These are phyloP conservation scores for Cinnamomum micranthum DNA, from an alignment of 164 flowering plant species.

Conservation along the genomic window DNA sequence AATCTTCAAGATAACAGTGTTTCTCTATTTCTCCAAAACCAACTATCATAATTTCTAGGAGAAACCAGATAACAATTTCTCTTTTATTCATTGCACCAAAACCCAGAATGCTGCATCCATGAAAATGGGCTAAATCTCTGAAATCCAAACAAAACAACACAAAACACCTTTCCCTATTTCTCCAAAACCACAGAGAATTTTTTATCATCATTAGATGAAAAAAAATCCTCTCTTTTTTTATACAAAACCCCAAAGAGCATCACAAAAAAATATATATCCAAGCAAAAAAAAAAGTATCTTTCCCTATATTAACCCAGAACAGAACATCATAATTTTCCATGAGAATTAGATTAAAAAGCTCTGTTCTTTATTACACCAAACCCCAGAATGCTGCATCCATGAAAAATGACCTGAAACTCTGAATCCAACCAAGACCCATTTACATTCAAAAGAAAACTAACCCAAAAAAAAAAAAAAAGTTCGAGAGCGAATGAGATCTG, in stretches of 20 bases:
- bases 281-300: background rate
- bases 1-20: background rate
- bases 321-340: too few species aligned
- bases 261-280: background rate
- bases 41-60: background rate
- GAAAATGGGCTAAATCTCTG: slow-evolving; percentile 8
- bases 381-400: background rate
- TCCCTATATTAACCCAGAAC: background rate
- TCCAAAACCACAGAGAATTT: background rate
- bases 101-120: background rate
- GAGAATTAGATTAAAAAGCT: too few species aligned
- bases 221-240: background rate
- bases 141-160: slow-evolving; percentile 10
- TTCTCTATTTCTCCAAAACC: background rate
- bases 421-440: background rate
- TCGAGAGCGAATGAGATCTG: background rate
- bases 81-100: background rate
- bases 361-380: background rate
- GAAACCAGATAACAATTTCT: background rate
- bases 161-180: background rate
- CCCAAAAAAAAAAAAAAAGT: background rate
- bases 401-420: background rate
- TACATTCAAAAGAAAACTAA: background rate
- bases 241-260: background rate
- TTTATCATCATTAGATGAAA: background rate